Conservation (phyloP, 176 grass and related monocot species). For the Echinochloa phyllopogon region DNA sequence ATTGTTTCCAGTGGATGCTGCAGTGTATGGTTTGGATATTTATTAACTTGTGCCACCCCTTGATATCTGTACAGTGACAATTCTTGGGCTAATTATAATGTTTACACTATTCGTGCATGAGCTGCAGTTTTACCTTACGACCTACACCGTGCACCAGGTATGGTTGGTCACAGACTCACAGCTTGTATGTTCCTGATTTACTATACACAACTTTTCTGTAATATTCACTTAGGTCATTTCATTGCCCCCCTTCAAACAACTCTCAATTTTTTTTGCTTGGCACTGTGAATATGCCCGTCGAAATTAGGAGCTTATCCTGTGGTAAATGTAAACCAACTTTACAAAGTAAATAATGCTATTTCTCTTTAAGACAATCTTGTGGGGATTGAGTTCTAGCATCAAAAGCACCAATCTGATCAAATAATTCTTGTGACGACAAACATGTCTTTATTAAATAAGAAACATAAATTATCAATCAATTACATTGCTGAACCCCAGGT, state of each 20-base stretch:
- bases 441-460: background rate
- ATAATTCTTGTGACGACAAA: slow-evolving; percentile 4
- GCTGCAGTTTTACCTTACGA: slow-evolving; percentile 91
- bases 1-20: background rate
- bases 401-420: background rate
- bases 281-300: background rate
- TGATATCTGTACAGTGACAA: slow-evolving; percentile 62
- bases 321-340: background rate
- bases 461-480: background rate
- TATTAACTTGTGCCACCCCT: background rate
- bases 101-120: slow-evolving; percentile 82
- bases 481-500: background rate
- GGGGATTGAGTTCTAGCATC: background rate
- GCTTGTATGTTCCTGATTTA: background rate
- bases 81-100: slow-evolving; percentile 88
- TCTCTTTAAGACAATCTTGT: background rate
- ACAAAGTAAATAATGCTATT: background rate
- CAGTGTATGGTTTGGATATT: slow-evolving; percentile 2
- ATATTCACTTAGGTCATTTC: background rate
- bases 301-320: background rate
- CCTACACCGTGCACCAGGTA: slow-evolving; percentile 89
- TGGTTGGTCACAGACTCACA: background rate
- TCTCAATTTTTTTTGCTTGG: background rate
- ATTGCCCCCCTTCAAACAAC: background rate
- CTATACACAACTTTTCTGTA: background rate